A percentile compares a stretch with the other conserved stretches of the same genome.
These are phyloP conservation scores for Suillus paluster DNA, from an alignment of 768 basidiomycete genomes.

Conservation along the genomic window DNA sequence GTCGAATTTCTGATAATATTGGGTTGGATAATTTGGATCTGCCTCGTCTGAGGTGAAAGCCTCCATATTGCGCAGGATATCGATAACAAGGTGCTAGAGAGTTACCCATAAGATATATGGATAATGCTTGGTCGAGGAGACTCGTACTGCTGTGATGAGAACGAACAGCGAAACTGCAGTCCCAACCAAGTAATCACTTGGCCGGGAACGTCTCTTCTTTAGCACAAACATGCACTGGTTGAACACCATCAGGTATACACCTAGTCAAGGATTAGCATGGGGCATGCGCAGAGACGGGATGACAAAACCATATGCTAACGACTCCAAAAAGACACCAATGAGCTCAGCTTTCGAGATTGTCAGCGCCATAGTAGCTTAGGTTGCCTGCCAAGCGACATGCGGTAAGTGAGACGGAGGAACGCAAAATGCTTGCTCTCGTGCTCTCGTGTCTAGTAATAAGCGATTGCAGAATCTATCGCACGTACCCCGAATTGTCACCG, in stretches of 20 bases:
- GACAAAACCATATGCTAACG: constrained; percentile 14
- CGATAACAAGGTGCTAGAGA: constrained; percentile 29
- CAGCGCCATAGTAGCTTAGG: constrained; percentile 9
- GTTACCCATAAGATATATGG: not conserved
- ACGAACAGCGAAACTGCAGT: constrained; percentile 18
- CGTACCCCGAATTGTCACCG: not conserved
- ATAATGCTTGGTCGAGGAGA: not conserved
- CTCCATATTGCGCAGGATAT: constrained; percentile 26
- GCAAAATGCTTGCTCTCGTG: not conserved
- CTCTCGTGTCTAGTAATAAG: not conserved
- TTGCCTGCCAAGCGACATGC: constrained; percentile 4
- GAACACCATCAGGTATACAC: constrained; percentile 17
- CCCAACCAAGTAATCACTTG: constrained; percentile 16
- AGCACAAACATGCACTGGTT: constrained; percentile 13
- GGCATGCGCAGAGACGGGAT: not conserved
- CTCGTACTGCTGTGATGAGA: constrained; percentile 16
- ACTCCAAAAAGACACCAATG: constrained; percentile 15
- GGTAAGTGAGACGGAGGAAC: not conserved
- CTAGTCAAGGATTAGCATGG: not conserved
- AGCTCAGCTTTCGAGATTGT: constrained; percentile 14
- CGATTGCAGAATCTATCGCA: not conserved
- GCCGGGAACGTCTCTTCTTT: constrained; percentile 14
- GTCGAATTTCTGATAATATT: constrained; percentile 24
- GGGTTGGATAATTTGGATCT: constrained; percentile 17
- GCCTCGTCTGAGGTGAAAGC: constrained; percentile 24